Evolutionary conservation across 2,329 filamentous ascomycete genomes (phyloP).

Genomic region (Calycina herbarum): DNA sequence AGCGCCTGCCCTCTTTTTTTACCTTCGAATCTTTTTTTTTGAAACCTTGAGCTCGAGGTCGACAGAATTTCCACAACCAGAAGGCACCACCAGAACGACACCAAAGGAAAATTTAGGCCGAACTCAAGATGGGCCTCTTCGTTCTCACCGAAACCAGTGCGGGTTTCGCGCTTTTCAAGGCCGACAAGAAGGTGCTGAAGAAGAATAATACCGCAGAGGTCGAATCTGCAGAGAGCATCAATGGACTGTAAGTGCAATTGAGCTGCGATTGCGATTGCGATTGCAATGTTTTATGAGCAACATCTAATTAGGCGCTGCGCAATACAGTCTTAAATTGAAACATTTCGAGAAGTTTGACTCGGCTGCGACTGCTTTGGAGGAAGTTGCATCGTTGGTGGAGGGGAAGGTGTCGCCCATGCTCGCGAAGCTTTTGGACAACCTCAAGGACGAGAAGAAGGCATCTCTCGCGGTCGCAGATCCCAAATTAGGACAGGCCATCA

Average conservation of each 20-base stretch:
- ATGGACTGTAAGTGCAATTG: conserved; percentile 69
- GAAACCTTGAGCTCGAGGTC: conserved; percentile 18
- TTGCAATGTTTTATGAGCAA: conserved; percentile 10
- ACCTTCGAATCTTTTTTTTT: conserved; percentile 27
- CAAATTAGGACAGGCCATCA: conserved; percentile 88
- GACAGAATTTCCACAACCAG: conserved; percentile 16
- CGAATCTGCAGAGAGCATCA: conserved; percentile 78
- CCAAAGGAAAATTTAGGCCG: neutral
- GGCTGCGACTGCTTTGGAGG: conserved; percentile 84
- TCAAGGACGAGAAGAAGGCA: conserved; percentile 97
- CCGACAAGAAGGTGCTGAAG: conserved; percentile 97
- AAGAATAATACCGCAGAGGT: conserved; percentile 76
- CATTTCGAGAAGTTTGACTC: conserved; percentile 97
- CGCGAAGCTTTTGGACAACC: conserved; percentile 75
- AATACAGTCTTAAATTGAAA: conserved; percentile 81
- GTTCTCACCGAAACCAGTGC: conserved; percentile 83
- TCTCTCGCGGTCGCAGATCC: conserved; percentile 92
- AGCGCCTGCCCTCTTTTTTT: conserved; percentile 23
- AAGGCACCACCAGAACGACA: conserved; percentile 16
- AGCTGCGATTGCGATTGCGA: conserved; percentile 13
- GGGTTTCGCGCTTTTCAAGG: conserved; percentile 97
- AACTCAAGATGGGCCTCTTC: conserved; percentile 76
- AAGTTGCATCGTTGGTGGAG: conserved; percentile 84
- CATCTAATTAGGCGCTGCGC: conserved; percentile 24
- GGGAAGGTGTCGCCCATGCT: conserved; percentile 93